These are phyloP conservation scores for Cryphonectria naterciae DNA, from an alignment of 2,329 filamentous ascomycete genomes.

Conservation along the genomic window DNA sequence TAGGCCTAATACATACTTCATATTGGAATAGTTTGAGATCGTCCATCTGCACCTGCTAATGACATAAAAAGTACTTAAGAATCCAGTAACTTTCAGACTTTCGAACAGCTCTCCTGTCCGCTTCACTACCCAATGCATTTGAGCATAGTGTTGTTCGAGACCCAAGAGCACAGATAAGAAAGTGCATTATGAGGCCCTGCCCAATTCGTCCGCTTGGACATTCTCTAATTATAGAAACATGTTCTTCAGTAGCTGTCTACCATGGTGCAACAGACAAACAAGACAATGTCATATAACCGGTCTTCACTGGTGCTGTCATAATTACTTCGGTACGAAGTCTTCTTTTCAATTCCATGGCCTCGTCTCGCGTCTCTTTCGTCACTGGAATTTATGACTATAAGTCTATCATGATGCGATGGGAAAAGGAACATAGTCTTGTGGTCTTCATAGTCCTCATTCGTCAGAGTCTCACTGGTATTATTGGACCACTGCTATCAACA, in stretches of 20 bases:
- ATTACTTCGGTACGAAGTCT: not conserved
- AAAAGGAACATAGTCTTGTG: not conserved
- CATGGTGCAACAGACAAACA: not conserved
- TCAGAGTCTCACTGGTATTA: not conserved
- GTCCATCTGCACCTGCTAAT: too few species aligned
- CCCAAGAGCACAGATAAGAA: not conserved
- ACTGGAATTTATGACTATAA: not conserved
- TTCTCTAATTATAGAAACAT: not conserved
- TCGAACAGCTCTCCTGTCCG: too few species aligned
- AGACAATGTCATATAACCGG: not conserved
- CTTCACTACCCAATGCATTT: too few species aligned
- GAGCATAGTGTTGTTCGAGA: too few species aligned
- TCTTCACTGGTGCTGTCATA: not conserved
- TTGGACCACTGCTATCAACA: too few species aligned
- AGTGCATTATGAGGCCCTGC: not conserved
- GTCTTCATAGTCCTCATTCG: not conserved
- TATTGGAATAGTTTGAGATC: too few species aligned
- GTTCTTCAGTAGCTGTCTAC: not conserved
- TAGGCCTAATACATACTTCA: too few species aligned
- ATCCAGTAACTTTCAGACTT: too few species aligned
- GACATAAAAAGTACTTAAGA: too few species aligned
- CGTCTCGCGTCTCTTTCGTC: not conserved
- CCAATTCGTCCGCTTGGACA: not conserved
- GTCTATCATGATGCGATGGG: not conserved
- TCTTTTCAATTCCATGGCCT: not conserved